Evolutionary conservation across 495 filamentous ascomycete genomes (phyloP).

Genomic region (Penicillium argentinense): DNA sequence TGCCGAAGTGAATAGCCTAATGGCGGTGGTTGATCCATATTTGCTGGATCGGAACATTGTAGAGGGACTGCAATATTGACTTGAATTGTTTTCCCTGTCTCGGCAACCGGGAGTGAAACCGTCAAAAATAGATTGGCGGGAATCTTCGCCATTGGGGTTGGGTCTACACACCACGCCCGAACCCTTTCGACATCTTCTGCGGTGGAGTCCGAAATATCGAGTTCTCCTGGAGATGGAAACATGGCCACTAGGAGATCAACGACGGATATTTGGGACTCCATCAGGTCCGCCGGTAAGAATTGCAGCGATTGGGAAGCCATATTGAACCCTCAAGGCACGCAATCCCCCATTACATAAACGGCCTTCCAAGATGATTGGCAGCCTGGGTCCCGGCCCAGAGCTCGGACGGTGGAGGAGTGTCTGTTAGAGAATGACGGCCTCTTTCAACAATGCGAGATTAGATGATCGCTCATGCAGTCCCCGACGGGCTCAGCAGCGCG

Average conservation of each 20-base stretch:
- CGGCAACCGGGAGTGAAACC: constrained; percentile 27
- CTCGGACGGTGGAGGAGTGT: no score
- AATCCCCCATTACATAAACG: no score
- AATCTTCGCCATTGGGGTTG: constrained; percentile 12
- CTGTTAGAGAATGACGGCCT: no score
- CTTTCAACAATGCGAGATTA: no score
- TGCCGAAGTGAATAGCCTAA: constrained; percentile 36
- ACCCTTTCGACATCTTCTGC: constrained; percentile 32
- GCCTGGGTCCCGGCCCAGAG: no score
- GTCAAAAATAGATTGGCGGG: constrained; percentile 27
- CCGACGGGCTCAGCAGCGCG: no score
- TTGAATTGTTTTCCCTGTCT: constrained; percentile 29
- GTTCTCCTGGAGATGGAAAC: constrained; percentile 35
- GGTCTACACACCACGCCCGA: constrained; percentile 32
- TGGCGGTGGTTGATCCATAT: constrained; percentile 27
- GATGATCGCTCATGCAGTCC: no score
- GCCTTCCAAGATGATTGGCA: no score
- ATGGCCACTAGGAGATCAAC: constrained; percentile 38
- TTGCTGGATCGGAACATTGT: constrained; percentile 16
- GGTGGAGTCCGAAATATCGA: constrained; percentile 36
- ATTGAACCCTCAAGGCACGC: background rate
- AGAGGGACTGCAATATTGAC: constrained; percentile 38
- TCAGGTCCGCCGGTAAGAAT: constrained; percentile 26
- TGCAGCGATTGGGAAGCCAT: constrained; percentile 21
- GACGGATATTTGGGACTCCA: constrained; percentile 38